Evolutionary conservation across 305 asterid species (phyloP).

Genomic region (Coffea humblotiana): DNA sequence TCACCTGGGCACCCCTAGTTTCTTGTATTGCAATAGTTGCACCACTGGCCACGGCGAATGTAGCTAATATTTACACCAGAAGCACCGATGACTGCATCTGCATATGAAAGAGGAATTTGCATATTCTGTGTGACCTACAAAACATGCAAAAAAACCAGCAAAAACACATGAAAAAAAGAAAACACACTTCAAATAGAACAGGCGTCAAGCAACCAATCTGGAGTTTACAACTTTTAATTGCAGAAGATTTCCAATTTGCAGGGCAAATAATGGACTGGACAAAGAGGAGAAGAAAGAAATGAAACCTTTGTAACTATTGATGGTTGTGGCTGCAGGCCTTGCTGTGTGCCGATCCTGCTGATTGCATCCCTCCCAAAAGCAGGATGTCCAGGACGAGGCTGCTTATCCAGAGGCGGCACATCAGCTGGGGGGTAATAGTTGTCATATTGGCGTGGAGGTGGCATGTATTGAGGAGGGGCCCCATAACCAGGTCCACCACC

Average conservation of each 20-base stretch:
- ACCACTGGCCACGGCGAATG: constrained; percentile 83
- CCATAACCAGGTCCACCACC: constrained; percentile 58
- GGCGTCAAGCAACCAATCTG: not conserved
- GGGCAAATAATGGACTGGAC: not conserved
- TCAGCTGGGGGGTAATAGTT: constrained; percentile 59
- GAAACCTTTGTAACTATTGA: constrained; percentile 59
- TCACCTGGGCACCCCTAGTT: constrained; percentile 68
- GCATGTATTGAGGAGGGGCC: constrained; percentile 47
- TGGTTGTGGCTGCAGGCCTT: constrained; percentile 56
- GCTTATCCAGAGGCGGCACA: constrained; percentile 47
- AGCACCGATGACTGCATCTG: constrained; percentile 79
- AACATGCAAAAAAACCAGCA: constrained; percentile 19
- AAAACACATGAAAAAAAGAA: not conserved
- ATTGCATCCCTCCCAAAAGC: constrained; percentile 51
- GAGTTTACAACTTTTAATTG: not conserved
- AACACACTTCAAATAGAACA: not conserved
- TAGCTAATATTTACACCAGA: constrained; percentile 80
- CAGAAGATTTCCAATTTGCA: not conserved
- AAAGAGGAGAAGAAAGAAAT: constrained; percentile 6
- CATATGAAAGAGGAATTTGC: constrained; percentile 75
- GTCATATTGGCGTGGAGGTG: constrained; percentile 61
- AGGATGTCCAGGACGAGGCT: constrained; percentile 51
- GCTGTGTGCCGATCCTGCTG: constrained; percentile 46
- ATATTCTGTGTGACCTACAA: constrained; percentile 67
- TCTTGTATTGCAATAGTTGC: constrained; percentile 80